Evolutionary conservation across 176 grass and related monocot species (phyloP), one percentile per base, ranked within the genome.

Genomic region (Eleusine coracana): DNA sequence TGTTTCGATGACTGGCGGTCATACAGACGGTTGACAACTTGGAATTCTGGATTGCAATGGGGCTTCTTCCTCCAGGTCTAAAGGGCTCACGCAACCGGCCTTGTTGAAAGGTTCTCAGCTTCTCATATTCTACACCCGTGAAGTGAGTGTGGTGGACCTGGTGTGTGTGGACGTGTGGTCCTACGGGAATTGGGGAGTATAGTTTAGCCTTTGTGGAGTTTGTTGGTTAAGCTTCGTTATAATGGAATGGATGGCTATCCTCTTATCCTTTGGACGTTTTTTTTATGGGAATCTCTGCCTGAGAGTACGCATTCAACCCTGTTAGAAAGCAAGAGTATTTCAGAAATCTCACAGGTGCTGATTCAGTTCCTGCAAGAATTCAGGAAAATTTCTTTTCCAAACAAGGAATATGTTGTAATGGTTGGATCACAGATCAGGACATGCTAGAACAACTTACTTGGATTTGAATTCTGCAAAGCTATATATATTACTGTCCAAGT

Each of bases 101-200:
- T 21, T 8, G 12, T 51, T 21, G 17, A 51, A 4, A 45, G 61
- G 5, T 10, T 23, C 34, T 41, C 46, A 44, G 20, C 62, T 16
- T 45, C 46, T 9, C 36, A 29, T 66, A 60, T 56, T 76, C 51
- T 45, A 58, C 61, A 67, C 25, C 37, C 23, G n/a, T 15, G 25
- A 76, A 23, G 2, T 17, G 73, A 58, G 82, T 1, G 36, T 84
- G 60, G 21, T 75, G 81, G 60, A 74, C 70, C 81, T 66, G 58
- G 59, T 28, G 23, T 28, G 23, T 62, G 31, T 38, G 52, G 44
- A 45, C 44, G 6, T 45, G 49, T 76, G 82, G 62, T 76, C 72
- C 61, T 46, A 6, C 18, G 38, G 63, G 41, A 18, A 11, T 23
- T 27, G 38, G 62, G 41, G 31, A 9, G 10, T 45, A 6, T 36